A percentile compares a stretch with the other conserved stretches of the same genome.
Evolutionary conservation across 805 yeast genomes (phyloP).

Genomic region (Wickerhamomyces chaumierensis): DNA sequence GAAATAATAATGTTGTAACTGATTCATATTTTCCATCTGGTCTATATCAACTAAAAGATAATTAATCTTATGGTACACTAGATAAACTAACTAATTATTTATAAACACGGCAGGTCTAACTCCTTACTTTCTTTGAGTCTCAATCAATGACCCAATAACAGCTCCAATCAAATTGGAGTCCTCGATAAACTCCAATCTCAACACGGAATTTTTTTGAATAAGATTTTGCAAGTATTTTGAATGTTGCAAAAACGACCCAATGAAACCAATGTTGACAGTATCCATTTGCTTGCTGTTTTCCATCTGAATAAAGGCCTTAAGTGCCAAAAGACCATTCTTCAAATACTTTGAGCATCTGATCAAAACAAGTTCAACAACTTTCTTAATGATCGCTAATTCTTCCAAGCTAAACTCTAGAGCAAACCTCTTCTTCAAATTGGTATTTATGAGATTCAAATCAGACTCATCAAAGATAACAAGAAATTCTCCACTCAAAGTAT

Average conservation of each 20-base stretch:
- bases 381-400: slow-evolving; percentile 19
- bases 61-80: no score
- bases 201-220: slow-evolving; percentile 20
- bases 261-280: slow-evolving; percentile 27
- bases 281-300: not conserved
- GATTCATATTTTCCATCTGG: not conserved
- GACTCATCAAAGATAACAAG: slow-evolving; percentile 2
- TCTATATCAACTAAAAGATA: no score
- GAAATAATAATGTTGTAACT: no score
- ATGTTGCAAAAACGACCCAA: slow-evolving; percentile 40
- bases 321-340: not conserved
- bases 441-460: not conserved
- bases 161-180: slow-evolving; percentile 43
- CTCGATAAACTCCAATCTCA: slow-evolving; percentile 28
- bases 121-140: not conserved
- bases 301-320: not conserved
- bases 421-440: not conserved
- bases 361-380: slow-evolving; percentile 27
- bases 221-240: slow-evolving; percentile 23
- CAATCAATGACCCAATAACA: slow-evolving; percentile 33
- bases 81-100: no score
- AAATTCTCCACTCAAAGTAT: slow-evolving; percentile 8
- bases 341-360: slow-evolving; percentile 22
- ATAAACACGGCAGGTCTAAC: no score
- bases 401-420: not conserved